phyloP scores from a whole-genome alignment of 2,329 filamentous ascomycete genomes.

The Aspergillus ustus region DNA sequence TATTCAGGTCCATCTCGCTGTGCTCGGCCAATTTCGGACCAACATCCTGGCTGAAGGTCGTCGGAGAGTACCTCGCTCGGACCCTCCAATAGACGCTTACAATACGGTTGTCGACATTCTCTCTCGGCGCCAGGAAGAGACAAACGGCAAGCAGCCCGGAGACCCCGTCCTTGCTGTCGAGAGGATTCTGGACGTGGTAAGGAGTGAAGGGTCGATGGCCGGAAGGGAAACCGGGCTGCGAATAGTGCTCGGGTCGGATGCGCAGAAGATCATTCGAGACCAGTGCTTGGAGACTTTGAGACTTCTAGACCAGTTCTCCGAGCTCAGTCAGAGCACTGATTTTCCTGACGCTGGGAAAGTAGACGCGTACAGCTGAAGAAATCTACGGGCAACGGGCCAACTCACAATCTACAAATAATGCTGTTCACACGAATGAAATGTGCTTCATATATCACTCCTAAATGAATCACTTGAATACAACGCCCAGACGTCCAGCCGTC shows the following conservation, averaged over 20 bases:
- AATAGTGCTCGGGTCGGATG: conserved; percentile 18
- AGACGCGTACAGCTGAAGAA: background rate
- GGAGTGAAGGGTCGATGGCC: conserved; percentile 15
- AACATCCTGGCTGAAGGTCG: conserved; percentile 47
- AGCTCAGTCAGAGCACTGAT: background rate
- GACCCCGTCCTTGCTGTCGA: conserved; percentile 19
- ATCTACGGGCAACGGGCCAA: no score
- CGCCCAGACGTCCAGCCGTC: background rate
- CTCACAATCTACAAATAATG: no score
- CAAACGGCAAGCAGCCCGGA: conserved; percentile 18
- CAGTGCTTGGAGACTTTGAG: conserved; percentile 7
- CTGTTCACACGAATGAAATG: background rate
- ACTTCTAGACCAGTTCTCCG: background rate
- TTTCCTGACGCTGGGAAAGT: background rate
- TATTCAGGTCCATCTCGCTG: conserved; percentile 48
- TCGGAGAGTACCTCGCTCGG: conserved; percentile 6
- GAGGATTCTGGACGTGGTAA: conserved; percentile 21
- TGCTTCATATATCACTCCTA: background rate
- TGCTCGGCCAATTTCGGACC: conserved; percentile 61
- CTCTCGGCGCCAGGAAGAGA: background rate
- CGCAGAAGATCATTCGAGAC: conserved; percentile 12
- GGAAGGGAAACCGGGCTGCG: conserved; percentile 17
- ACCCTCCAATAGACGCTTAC: conserved; percentile 16
- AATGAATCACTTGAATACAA: background rate
- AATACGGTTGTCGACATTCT: conserved; percentile 10